Base-by-base conservation (phyloP, 768 basidiomycete species). In the Mycena rosella region DNA sequence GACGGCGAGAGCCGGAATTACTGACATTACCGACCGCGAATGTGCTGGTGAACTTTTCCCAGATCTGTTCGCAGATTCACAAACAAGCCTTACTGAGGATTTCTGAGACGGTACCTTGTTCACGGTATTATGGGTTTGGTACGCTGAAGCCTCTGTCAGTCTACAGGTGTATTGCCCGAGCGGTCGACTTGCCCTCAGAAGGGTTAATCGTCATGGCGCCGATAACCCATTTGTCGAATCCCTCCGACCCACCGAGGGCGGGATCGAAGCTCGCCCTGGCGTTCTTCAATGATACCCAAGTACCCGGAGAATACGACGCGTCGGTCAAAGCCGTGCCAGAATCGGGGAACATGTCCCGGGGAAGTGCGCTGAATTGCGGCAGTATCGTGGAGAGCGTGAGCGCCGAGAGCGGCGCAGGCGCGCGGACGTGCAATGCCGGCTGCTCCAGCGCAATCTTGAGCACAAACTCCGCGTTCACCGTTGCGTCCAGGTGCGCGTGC, bases 401-500 rank as follows among this genome's bases (percentile, higher is more conserved):
- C 1, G 78, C 61, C 13, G 81, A 83, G 17, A 92, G 62, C 6
- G 72, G 68, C 26, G 81, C 74, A 10, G 82, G 69, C 3, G 84
- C 78, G 29, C 87, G 82, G 56, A 94, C 83, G 77, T 93, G 88
- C n/a, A 94, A 80, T 10, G 84, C 82, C 3, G 87, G 82, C 34
- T 93, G 81, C 57, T 86, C 76, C 27, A 89, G 75, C 1, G 90
- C 91, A 14, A 89, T 78, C 20, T 81, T 74, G 17, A 91, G 79
- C 7, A 93, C 79, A 26, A 82, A 79, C 22, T 79, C 73, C 1
- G 82, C 83, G 58, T 90, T 86, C 26, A 92, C 89, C 0, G 88
- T 91, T 22, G 91, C 89, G 72, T 92, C 91, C n/a, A 94, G 80
- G 74, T 94, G 93, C 0, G 83, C 87, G 70, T 94, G 92, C 17